A percentile compares a stretch with the other conserved stretches of the same genome.
Conservation (phyloP, 495 filamentous ascomycete genomes). For the Amphirosellinia nigrospora region DNA sequence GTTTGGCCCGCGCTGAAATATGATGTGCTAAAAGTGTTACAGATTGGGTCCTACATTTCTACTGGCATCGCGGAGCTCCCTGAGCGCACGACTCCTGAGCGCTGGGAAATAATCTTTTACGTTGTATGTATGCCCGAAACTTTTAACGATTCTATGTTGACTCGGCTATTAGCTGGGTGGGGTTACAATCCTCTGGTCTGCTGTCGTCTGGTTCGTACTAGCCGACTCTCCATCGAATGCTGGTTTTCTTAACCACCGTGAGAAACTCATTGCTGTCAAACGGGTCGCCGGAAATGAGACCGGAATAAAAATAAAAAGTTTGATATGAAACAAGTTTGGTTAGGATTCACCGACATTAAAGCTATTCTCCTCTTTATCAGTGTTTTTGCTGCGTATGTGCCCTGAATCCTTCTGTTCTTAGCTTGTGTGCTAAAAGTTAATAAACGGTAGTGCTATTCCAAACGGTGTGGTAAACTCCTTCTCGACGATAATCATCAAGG, state of each 20-base stretch:
- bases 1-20: not conserved
- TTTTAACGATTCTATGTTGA: not conserved
- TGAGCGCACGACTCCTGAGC: conserved; percentile 29
- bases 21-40: not conserved
- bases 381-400: conserved; percentile 21
- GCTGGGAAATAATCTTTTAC: conserved; percentile 35
- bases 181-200: conserved; percentile 53
- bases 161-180: conserved; percentile 40
- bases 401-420: not conserved
- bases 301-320: conserved; percentile 61
- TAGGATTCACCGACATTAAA: conserved; percentile 21
- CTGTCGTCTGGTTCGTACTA: conserved; percentile 58
- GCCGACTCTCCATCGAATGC: conserved; percentile 60
- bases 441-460: conserved; percentile 1
- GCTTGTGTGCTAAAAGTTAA: not conserved
- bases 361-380: conserved; percentile 19
- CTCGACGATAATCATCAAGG: conserved; percentile 36
- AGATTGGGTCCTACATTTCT: conserved; percentile 46
- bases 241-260: conserved; percentile 49
- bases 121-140: conserved; percentile 5
- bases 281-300: conserved; percentile 58
- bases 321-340: conserved; percentile 31
- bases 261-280: conserved; percentile 57
- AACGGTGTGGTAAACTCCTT: conserved; percentile 36
- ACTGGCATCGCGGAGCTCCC: conserved; percentile 49